These are phyloP conservation scores for Tetrahymena thermophila DNA, from an alignment of 73 alveolate genomes.

Conservation along the genomic window DNA sequence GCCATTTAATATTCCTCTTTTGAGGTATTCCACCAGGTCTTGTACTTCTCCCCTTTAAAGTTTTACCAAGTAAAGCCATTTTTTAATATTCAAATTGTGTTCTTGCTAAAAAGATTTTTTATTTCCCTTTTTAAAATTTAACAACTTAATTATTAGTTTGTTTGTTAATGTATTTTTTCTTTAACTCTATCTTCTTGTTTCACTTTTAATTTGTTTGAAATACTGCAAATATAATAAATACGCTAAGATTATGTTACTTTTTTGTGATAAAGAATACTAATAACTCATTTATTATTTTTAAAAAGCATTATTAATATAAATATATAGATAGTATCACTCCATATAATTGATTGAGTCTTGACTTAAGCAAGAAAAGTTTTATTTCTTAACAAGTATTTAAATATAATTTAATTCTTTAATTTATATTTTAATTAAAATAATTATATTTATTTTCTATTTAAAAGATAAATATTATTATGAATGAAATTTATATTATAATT, in stretches of 20 bases:
- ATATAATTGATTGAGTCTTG: too few species aligned
- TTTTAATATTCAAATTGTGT: neutral
- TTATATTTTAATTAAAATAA: too few species aligned
- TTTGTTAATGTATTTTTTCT: neutral
- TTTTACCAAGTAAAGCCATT: slow-evolving; percentile 76
- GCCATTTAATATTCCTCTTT: slow-evolving; percentile 27
- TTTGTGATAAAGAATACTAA: neutral
- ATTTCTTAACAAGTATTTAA: too few species aligned
- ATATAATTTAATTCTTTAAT: too few species aligned
- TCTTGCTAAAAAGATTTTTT: neutral
- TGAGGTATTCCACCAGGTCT: slow-evolving; percentile 44
- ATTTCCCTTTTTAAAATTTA: neutral
- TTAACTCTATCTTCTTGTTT: neutral
- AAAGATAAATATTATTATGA: too few species aligned
- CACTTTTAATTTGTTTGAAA: neutral
- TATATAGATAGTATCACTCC: neutral
- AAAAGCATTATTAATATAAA: neutral
- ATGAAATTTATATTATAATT: too few species aligned
- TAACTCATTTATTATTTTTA: neutral
- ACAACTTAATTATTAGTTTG: neutral
- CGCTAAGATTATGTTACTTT: neutral
- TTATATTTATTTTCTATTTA: neutral
- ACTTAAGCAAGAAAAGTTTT: neutral
- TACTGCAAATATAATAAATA: neutral
- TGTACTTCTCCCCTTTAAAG: slow-evolving; percentile 70